These are phyloP conservation scores for Linum lewisii DNA, from an alignment of 345 rosid genomes.

Conservation along the genomic window DNA sequence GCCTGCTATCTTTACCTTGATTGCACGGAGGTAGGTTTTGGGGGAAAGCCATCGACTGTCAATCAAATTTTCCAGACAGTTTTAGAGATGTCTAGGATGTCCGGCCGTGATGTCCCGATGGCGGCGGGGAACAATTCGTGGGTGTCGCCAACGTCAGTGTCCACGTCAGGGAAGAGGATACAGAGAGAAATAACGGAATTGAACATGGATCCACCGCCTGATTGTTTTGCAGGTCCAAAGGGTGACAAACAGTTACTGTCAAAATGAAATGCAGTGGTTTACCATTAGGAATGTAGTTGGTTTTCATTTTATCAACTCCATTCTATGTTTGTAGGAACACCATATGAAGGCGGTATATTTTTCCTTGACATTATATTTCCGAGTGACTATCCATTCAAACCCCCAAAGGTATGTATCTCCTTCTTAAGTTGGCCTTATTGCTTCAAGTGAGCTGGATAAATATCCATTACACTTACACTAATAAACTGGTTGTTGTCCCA, in stretches of 20 bases:
- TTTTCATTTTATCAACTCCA: background rate
- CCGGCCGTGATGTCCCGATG: background rate
- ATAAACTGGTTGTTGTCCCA: no score
- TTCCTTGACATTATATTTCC: conserved; percentile 75
- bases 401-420: conserved; percentile 96
- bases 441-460: conserved; percentile 17
- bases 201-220: conserved; percentile 60
- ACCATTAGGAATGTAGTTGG: no score
- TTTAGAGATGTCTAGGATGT: background rate
- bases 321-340: conserved; percentile 47
- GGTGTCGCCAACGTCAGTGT: conserved; percentile 70
- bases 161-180: conserved; percentile 86
- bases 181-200: conserved; percentile 84
- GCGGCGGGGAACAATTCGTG: conserved; percentile 44
- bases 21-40: no score
- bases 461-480: background rate
- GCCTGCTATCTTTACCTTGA: no score
- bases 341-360: conserved; percentile 81
- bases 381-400: conserved; percentile 76
- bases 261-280: no score
- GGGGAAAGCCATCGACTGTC: no score
- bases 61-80: no score
- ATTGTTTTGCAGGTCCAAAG: conserved; percentile 86
- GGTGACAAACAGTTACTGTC: conserved; percentile 36
- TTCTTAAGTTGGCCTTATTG: no score